These are phyloP conservation scores for Paracoccidioides brasiliensis DNA, from an alignment of 2,329 filamentous ascomycete species.

Conservation along the genomic window DNA sequence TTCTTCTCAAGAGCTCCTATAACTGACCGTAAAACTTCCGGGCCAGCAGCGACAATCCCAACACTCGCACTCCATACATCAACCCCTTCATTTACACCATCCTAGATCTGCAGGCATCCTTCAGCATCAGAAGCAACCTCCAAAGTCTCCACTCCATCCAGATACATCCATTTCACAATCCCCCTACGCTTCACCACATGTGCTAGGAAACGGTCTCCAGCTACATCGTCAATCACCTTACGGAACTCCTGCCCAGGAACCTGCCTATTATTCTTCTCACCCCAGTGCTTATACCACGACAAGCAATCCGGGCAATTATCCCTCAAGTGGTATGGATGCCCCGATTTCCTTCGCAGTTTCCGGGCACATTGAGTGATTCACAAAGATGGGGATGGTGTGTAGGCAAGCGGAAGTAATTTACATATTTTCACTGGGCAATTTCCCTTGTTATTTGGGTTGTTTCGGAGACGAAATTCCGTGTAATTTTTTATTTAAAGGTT, in stretches of 20 bases:
- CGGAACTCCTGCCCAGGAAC: slow-evolving; percentile 54
- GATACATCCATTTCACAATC: slow-evolving; percentile 23
- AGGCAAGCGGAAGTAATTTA: not conserved
- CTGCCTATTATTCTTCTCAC: slow-evolving; percentile 63
- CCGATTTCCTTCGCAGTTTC: slow-evolving; percentile 35
- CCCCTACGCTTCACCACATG: slow-evolving; percentile 20
- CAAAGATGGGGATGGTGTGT: not conserved
- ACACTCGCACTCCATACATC: slow-evolving; percentile 20
- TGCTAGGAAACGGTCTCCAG: slow-evolving; percentile 29
- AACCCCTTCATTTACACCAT: slow-evolving; percentile 21
- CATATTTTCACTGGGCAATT: not conserved
- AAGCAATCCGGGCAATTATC: slow-evolving; percentile 70
- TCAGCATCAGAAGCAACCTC: slow-evolving; percentile 26
- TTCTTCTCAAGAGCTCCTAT: not conserved
- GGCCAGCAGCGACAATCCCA: slow-evolving; percentile 21
- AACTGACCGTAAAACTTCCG: slow-evolving; percentile 8
- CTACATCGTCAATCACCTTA: slow-evolving; percentile 48
- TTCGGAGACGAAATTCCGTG: not conserved
- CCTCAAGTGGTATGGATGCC: slow-evolving; percentile 60
- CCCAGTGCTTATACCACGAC: slow-evolving; percentile 73
- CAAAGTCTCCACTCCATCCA: slow-evolving; percentile 51
- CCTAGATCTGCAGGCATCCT: slow-evolving; percentile 17
- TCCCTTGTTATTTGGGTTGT: not conserved
- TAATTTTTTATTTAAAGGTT: not conserved
- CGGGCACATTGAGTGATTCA: not conserved